Percentiles rank a stretch among this genome's conserved stretches.
Evolutionary conservation across 2,329 filamentous ascomycete genomes (phyloP).

Genomic region (Paracoccidioides lutzii): DNA sequence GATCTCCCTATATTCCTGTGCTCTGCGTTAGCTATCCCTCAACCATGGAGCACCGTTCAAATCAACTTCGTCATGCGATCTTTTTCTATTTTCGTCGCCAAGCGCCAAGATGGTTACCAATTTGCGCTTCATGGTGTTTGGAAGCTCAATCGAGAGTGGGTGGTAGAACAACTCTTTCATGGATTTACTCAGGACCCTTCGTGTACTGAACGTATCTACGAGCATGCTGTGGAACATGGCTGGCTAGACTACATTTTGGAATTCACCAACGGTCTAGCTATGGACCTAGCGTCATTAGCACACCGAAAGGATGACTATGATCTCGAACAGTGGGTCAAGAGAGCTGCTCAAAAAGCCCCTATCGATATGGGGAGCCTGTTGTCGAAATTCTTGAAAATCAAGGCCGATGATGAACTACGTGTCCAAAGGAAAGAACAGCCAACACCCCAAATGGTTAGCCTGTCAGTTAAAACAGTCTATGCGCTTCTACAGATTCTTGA

Average conservation of each 20-base stretch:
- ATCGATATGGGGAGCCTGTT: conserved; percentile 58
- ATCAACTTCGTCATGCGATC: conserved; percentile 37
- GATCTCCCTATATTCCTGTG: conserved; percentile 39
- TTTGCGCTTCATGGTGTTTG: conserved; percentile 87
- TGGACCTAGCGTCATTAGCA: conserved; percentile 75
- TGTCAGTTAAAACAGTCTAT: conserved; percentile 76
- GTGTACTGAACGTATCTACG: conserved; percentile 56
- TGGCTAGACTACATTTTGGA: conserved; percentile 76
- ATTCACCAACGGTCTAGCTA: conserved; percentile 67
- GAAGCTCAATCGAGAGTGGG: conserved; percentile 81
- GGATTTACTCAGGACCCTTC: conserved; percentile 58
- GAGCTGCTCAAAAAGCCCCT: conserved; percentile 50
- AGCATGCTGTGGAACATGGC: conserved; percentile 65
- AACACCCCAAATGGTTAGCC: conserved; percentile 54
- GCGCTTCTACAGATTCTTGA: conserved; percentile 68
- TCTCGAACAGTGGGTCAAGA: conserved; percentile 65
- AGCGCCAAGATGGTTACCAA: conserved; percentile 63
- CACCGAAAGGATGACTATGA: conserved; percentile 72
- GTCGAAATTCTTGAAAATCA: conserved; percentile 69
- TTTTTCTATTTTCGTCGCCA: conserved; percentile 72
- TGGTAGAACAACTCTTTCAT: conserved; percentile 66
- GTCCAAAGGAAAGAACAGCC: conserved; percentile 58
- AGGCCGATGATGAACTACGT: conserved; percentile 66
- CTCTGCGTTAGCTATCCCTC: conserved; percentile 36
- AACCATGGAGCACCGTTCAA: conserved; percentile 37